Base-by-base conservation (phyloP, 2,329 filamentous ascomycete species). In the Calonectria montana region DNA sequence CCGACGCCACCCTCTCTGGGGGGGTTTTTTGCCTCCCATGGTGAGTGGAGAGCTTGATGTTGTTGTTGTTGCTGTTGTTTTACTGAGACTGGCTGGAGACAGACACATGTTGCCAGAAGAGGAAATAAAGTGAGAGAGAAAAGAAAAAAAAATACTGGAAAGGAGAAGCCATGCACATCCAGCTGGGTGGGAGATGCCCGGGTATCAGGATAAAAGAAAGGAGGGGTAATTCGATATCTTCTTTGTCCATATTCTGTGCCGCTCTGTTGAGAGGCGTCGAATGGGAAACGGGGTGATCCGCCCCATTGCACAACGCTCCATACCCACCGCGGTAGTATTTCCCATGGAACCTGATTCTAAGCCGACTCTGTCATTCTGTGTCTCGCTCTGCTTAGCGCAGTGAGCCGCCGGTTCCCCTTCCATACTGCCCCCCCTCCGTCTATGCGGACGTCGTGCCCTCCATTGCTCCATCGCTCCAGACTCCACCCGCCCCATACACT, bases 381-480 rank as follows among this genome's bases (percentile, higher is more conserved):
- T 43, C 39, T 62, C 65, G 12, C 29, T 37, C 10, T 37, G 53
- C 31, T 23, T 57, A 25, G 55, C 29, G 45, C 39, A 5, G 41
- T 43, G 23, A 55, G 23, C 63, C 35, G 31, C 63, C 31, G 25
- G 35, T 50, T 45, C 63, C 63, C 47, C n/a, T 35, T 41, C 27
- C 23, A 41, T 66, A n/a, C n/a, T n/a, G n/a, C 43, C 45, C 41
- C 55, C 57, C 27, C 45, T 69, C 66, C 27, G 35, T 65, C 66
- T 47, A 65, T 55, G 47, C 57, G 57, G 45, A 53, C 35, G 23
- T 31, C 31, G 48, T 41, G 8, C 35, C 63, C 35, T 63, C 59
- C 57, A 35, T 69, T 39, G 47, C 57, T 63, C 61, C 66, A 62
- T 68, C 18, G 41, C 25, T 41, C 62, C 53, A 62, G 65, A 59